Percentiles rank a stretch among this genome's conserved stretches.
Conservation (phyloP, 164 flowering plant species). For the Chloranthus sessilifolius region DNA sequence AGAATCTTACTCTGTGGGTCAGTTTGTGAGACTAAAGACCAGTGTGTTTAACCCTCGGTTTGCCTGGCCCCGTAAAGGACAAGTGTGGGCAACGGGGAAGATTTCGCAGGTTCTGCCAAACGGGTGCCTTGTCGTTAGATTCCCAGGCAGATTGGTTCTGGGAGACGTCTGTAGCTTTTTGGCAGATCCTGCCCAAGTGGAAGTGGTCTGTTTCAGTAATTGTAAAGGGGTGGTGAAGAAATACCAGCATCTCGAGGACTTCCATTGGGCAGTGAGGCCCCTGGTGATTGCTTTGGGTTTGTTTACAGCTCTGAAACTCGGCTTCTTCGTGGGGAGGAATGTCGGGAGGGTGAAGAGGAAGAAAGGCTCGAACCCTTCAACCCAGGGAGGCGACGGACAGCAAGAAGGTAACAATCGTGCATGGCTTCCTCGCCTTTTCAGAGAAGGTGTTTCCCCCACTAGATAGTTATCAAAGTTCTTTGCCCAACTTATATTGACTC, state of each 20-base stretch:
- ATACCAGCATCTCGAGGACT: constrained; percentile 90
- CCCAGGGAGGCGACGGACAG: constrained; percentile 9
- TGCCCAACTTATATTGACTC: neutral
- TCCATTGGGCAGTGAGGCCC: constrained; percentile 94
- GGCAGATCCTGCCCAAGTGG: constrained; percentile 95
- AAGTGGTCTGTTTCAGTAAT: constrained; percentile 52
- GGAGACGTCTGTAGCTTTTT: constrained; percentile 35
- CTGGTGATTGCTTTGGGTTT: constrained; percentile 66
- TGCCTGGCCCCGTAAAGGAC: constrained; percentile 75
- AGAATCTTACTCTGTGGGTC: constrained; percentile 62
- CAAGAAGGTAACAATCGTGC: constrained; percentile 39
- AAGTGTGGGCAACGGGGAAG: constrained; percentile 72
- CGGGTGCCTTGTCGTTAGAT: constrained; percentile 68
- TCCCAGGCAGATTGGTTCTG: constrained; percentile 61
- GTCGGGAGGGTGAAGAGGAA: constrained; percentile 34
- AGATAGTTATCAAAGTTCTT: neutral
- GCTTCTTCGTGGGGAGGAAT: constrained; percentile 50
- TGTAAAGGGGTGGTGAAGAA: constrained; percentile 58
- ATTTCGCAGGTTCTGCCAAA: constrained; percentile 43
- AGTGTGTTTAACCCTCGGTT: constrained; percentile 65
- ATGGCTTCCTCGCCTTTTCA: constrained; percentile 65
- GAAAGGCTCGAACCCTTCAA: constrained; percentile 20
- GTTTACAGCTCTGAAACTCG: constrained; percentile 71
- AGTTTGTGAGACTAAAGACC: constrained; percentile 71
- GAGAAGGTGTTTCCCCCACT: constrained; percentile 24